A percentile compares a stretch with the other conserved stretches of the same genome.
phyloP scores from a whole-genome alignment of 2,329 filamentous ascomycete genomes.

The Fusarium continuum region DNA sequence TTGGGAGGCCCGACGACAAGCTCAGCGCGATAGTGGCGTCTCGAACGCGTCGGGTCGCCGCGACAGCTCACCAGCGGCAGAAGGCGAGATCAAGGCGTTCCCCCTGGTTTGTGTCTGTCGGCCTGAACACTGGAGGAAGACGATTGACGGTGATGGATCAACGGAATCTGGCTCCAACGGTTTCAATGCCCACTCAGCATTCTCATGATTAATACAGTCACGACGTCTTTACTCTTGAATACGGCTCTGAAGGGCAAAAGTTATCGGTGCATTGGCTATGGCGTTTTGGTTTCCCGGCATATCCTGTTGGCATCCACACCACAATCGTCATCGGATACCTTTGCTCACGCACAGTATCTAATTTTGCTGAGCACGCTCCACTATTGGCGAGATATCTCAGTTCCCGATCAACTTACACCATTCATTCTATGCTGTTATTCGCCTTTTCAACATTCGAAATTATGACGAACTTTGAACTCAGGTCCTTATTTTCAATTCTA shows the following conservation, averaged over 20 bases:
- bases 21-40: constrained; percentile 91
- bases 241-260: constrained; percentile 36
- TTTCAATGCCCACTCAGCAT: constrained; percentile 36
- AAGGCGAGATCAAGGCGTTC: constrained; percentile 95
- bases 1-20: constrained; percentile 79
- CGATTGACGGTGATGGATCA: constrained; percentile 87
- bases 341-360: constrained; percentile 10
- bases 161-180: constrained; percentile 67
- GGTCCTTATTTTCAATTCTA: constrained; percentile 38
- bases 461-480: constrained; percentile 25
- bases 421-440: not conserved
- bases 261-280: constrained; percentile 49
- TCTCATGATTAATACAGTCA: constrained; percentile 43
- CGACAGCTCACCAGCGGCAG: constrained; percentile 68
- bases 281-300: constrained; percentile 47
- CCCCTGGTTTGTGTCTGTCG: constrained; percentile 95
- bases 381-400: constrained; percentile 1
- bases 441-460: constrained; percentile 14
- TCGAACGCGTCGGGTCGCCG: constrained; percentile 77
- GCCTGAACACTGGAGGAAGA: constrained; percentile 95
- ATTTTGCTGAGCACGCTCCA: constrained; percentile 4
- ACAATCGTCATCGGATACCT: constrained; percentile 22
- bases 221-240: constrained; percentile 42
- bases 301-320: constrained; percentile 28
- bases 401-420: not conserved